Evolutionary conservation across 257 asterid species (phyloP).

Genomic region (Plantago ovata): DNA sequence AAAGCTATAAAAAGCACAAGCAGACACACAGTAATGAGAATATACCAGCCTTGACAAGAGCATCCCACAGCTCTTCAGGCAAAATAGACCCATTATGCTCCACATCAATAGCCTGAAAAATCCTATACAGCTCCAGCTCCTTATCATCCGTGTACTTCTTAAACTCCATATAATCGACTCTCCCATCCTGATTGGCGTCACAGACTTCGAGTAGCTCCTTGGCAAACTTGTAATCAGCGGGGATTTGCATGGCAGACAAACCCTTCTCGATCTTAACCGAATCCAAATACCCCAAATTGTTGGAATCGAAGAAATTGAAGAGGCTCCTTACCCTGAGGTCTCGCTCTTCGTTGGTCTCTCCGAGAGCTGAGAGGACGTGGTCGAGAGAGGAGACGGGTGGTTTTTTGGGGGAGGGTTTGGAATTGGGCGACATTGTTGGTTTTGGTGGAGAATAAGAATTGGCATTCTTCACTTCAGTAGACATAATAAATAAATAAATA

Average conservation of each 20-base stretch:
- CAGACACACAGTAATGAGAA: slow-evolving; percentile 8
- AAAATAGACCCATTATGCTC: slow-evolving; percentile 92
- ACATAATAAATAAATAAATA: no score
- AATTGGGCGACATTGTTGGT: slow-evolving; percentile 38
- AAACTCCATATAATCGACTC: slow-evolving; percentile 91
- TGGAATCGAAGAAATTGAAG: slow-evolving; percentile 74
- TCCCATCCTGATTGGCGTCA: slow-evolving; percentile 85
- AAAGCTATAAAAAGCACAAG: background rate
- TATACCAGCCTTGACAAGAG: slow-evolving; percentile 76
- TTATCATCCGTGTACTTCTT: slow-evolving; percentile 96
- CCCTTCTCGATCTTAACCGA: slow-evolving; percentile 71
- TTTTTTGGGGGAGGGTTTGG: slow-evolving; percentile 55
- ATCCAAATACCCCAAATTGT: slow-evolving; percentile 72
- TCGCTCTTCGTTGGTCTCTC: slow-evolving; percentile 82
- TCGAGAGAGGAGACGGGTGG: slow-evolving; percentile 71
- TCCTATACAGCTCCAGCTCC: slow-evolving; percentile 86
- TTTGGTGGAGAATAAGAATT: no score
- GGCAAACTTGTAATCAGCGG: slow-evolving; percentile 88
- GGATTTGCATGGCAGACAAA: slow-evolving; percentile 85
- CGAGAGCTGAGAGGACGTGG: slow-evolving; percentile 78
- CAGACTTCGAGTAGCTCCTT: slow-evolving; percentile 82
- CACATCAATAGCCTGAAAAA: slow-evolving; percentile 94
- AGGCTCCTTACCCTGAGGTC: slow-evolving; percentile 68
- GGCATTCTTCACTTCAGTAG: no score
- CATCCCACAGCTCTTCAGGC: slow-evolving; percentile 98